A percentile compares a stretch with the other conserved stretches of the same genome.
Evolutionary conservation across 192 early-diverging fungal genomes (phyloP).

Genomic region (Entomortierella chlamydospora): DNA sequence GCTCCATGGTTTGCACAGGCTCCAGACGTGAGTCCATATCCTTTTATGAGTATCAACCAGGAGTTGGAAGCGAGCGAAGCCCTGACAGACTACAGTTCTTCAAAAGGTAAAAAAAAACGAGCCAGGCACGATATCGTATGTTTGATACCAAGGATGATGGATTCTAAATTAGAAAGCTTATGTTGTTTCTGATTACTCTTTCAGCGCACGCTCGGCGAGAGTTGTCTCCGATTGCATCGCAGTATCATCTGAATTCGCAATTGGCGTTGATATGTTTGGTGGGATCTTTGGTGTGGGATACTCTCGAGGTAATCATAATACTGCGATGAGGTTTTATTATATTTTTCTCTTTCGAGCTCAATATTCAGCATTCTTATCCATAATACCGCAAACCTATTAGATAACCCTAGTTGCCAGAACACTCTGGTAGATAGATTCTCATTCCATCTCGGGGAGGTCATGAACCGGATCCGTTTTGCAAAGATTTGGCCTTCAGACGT

Average conservation of each 20-base stretch:
- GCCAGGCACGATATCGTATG: no score
- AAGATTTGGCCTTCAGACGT: conserved; percentile 31
- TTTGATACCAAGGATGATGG: no score
- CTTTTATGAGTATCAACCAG: conserved; percentile 45
- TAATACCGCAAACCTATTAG: neutral
- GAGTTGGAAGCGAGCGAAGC: neutral
- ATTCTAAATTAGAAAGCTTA: neutral
- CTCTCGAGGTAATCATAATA: conserved; percentile 7
- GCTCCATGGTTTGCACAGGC: conserved; percentile 41
- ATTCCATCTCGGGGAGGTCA: conserved; percentile 35
- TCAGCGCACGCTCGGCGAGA: conserved; percentile 17
- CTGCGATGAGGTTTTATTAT: no score
- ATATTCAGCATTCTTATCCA: no score
- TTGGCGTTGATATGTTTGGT: conserved; percentile 33
- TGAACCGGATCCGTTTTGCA: conserved; percentile 31
- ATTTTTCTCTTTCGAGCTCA: no score
- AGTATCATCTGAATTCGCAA: conserved; percentile 31
- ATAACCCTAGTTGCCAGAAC: conserved; percentile 23
- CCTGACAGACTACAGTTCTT: conserved; percentile 33
- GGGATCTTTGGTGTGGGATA: conserved; percentile 47
- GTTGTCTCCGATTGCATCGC: conserved; percentile 43
- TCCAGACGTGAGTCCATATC: conserved; percentile 38
- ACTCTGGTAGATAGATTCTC: conserved; percentile 43
- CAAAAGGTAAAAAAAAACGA: conserved; percentile 4
- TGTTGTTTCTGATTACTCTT: neutral